These are phyloP conservation scores for Globisporangium camurandrum DNA, from an alignment of 352 stramenopile genomes.

Conservation along the genomic window DNA sequence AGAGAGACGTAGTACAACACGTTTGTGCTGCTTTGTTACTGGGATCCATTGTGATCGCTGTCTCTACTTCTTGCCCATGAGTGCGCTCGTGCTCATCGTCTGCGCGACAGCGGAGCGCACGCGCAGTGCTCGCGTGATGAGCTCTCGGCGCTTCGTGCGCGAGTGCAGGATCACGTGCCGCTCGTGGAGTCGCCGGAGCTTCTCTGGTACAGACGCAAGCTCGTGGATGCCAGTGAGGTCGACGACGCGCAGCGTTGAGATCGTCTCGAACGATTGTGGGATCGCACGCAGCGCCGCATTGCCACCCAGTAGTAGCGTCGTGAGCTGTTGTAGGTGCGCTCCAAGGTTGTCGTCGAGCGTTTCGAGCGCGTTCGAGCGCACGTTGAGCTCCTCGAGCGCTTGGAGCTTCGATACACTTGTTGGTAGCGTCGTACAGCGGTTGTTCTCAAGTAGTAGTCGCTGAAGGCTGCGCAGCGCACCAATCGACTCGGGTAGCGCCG, in stretches of 20 bases:
- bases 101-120: slow-evolving; percentile 35
- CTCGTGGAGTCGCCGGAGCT: slow-evolving; percentile 52
- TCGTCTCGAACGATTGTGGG: slow-evolving; percentile 13
- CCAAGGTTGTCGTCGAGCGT: slow-evolving; percentile 21
- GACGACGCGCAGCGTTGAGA: slow-evolving; percentile 28
- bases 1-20: too few relatives aligned
- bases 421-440: slow-evolving; percentile 26
- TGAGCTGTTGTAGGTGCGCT: slow-evolving; percentile 23
- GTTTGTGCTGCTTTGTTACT: too few relatives aligned
- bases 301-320: slow-evolving; percentile 29
- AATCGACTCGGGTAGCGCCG: slow-evolving; percentile 24
- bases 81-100: slow-evolving; percentile 14
- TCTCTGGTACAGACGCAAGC: slow-evolving; percentile 28
- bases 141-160: slow-evolving; percentile 46
- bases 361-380: slow-evolving; percentile 30
- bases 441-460: slow-evolving; percentile 36
- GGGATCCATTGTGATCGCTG: too few relatives aligned
- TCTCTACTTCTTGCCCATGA: neutral
- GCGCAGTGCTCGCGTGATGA: slow-evolving; percentile 48
- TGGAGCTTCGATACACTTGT: slow-evolving; percentile 19
- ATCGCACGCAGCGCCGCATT: slow-evolving; percentile 27
- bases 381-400: slow-evolving; percentile 35
- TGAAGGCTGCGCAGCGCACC: slow-evolving; percentile 28
- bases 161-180: slow-evolving; percentile 56
- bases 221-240: slow-evolving; percentile 36